phyloP scores from a whole-genome alignment of 306 rosid genomes.

The Dalbergia cultrata region DNA sequence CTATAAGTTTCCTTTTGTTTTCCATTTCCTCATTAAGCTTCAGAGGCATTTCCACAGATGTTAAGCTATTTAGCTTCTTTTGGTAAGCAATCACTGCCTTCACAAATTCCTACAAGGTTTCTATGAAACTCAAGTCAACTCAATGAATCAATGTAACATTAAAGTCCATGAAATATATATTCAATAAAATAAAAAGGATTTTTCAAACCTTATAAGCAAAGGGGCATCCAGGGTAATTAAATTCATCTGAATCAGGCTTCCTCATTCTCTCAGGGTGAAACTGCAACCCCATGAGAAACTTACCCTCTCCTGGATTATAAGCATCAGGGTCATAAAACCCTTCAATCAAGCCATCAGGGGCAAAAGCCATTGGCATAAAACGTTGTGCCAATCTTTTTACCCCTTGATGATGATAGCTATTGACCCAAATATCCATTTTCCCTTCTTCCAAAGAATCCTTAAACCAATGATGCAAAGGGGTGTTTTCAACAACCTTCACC shows the following conservation, averaged over 20 bases:
- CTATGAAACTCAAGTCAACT: neutral
- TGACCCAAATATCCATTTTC: slow-evolving; percentile 72
- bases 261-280: slow-evolving; percentile 97
- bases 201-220: slow-evolving; percentile 76
- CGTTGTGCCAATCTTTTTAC: slow-evolving; percentile 84
- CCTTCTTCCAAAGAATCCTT: slow-evolving; percentile 65
- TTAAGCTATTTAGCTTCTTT: slow-evolving; percentile 63
- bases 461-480: slow-evolving; percentile 86
- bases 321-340: slow-evolving; percentile 92
- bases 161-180: too few relatives aligned
- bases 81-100: slow-evolving; percentile 85
- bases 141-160: neutral
- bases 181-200: too few relatives aligned
- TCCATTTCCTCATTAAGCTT: slow-evolving; percentile 78
- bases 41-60: slow-evolving; percentile 52
- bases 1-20: slow-evolving; percentile 63
- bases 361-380: slow-evolving; percentile 85
- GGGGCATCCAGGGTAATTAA: slow-evolving; percentile 91
- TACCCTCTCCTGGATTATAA: slow-evolving; percentile 88
- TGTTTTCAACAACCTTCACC: slow-evolving; percentile 67
- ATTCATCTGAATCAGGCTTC: slow-evolving; percentile 71
- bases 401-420: slow-evolving; percentile 97
- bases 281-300: slow-evolving; percentile 93
- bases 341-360: slow-evolving; percentile 86
- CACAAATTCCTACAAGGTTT: slow-evolving; percentile 76